Conservation (phyloP, 164 flowering plant genomes). For the Chloranthus sessilifolius region DNA sequence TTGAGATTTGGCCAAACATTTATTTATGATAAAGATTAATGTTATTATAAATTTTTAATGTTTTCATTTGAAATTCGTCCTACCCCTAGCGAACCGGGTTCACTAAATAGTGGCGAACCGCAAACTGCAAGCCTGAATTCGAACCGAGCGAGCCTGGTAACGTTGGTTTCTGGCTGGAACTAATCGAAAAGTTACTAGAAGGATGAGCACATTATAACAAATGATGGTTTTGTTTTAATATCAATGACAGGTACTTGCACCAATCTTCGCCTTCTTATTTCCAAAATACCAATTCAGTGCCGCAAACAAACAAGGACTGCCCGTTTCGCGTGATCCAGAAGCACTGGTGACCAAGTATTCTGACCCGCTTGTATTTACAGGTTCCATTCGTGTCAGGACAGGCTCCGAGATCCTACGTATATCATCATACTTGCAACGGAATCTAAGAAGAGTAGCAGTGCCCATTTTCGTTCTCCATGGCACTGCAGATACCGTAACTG, state of each 20-base stretch:
- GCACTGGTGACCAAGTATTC: constrained; percentile 79
- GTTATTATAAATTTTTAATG: too few relatives aligned
- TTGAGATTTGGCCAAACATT: too few relatives aligned
- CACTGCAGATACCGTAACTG: constrained; percentile 73
- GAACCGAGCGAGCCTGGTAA: too few relatives aligned
- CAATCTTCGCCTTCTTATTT: constrained; percentile 53
- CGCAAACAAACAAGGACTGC: constrained; percentile 53
- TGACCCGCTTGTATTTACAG: constrained; percentile 84
- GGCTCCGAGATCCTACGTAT: constrained; percentile 77
- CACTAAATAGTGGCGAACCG: too few relatives aligned
- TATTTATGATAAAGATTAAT: too few relatives aligned
- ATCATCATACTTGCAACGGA: constrained; percentile 52
- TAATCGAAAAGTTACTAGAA: too few relatives aligned
- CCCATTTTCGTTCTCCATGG: constrained; percentile 88
- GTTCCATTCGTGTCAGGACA: constrained; percentile 70
- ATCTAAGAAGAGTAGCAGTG: constrained; percentile 35
- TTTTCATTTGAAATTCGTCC: too few relatives aligned
- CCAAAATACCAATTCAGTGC: constrained; percentile 64
- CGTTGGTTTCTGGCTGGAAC: too few relatives aligned
- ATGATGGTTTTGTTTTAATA: too few relatives aligned
- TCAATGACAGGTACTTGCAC: constrained; percentile 69
- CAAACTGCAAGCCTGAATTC: too few relatives aligned
- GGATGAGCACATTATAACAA: too few relatives aligned
- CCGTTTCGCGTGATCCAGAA: constrained; percentile 74
- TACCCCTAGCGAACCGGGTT: too few relatives aligned